Base-by-base conservation (phyloP, 2,329 filamentous ascomycete genomes). In the Chaetomiaceae sp. region DNA sequence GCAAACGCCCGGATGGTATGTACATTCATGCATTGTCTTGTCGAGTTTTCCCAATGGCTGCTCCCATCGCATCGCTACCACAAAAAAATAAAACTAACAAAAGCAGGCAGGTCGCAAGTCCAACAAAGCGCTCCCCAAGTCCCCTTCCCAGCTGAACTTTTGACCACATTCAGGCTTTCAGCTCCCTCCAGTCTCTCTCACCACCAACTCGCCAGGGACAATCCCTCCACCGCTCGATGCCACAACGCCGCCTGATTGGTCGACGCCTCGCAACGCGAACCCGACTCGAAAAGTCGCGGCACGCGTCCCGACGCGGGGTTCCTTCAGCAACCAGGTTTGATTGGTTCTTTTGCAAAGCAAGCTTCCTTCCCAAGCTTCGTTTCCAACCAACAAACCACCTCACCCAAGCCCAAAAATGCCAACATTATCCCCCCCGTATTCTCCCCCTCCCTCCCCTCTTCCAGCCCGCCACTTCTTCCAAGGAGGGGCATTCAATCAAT, bases 201-300 rank as follows among this genome's bases (percentile, higher is more conserved):
- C 8, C 34, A 7, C 34, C 3, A 6, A 10, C 12, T 10, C 19
- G 12, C 37, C 30, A 13, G 14, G 30, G 10, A 13, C 39, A 41
- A 27, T 6, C 6, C 10, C 25, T 27, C 30, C 30, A 33, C 30
- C 9, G 12, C 30, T 12, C 10, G 5, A 8, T 12, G 17, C 14
- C 8, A 19, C 13, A 20, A 37, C 27, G 40, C 40, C 14, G 10
- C 21, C 30, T 50, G 43, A 54, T 56, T 54, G 51, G 51, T 38
- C 16, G 7, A 6, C 30, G 10, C 5, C 35, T 2, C 41, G 16
- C 31, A 40, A 54, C 55, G 44, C 55, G 52, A 54, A 54, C 50
- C 40, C 17, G 12, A 30, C 54, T 47, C 52, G 52, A 56, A 56
- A 56, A 55, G 43, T 56, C 55, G 50, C 55, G 55, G 14, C 27